These are phyloP conservation scores for Torulaspora franciscae DNA, from an alignment of 805 yeast genomes.

Conservation along the genomic window DNA sequence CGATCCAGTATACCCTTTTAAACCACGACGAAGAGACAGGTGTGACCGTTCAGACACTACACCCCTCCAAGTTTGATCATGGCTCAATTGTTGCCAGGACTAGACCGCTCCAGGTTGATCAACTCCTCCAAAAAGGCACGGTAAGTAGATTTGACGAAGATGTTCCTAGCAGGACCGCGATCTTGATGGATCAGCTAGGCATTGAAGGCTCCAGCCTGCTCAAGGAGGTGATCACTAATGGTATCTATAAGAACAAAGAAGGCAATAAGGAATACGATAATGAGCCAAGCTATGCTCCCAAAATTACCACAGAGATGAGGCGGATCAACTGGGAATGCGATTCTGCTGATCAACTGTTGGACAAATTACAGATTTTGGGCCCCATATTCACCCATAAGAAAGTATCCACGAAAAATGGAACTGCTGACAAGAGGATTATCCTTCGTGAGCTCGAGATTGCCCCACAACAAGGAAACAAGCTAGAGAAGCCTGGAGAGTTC, in stretches of 20 bases:
- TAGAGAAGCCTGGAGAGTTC: conserved; percentile 33
- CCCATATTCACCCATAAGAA: conserved; percentile 47
- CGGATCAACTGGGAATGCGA: conserved; percentile 46
- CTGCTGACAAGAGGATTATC: conserved; percentile 43
- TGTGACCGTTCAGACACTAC: conserved; percentile 83
- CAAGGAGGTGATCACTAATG: conserved; percentile 39
- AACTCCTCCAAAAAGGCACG: conserved; percentile 29
- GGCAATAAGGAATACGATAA: conserved; percentile 18
- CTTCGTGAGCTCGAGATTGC: conserved; percentile 38
- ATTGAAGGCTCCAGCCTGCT: conserved; percentile 58
- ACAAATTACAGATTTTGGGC: conserved; percentile 51
- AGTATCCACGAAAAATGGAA: conserved; percentile 34
- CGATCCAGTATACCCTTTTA: conserved; percentile 73
- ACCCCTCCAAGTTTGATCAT: conserved; percentile 78
- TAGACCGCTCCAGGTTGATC: conserved; percentile 19
- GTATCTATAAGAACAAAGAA: conserved; percentile 23
- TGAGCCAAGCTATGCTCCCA: conserved; percentile 47
- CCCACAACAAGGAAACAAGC: background rate
- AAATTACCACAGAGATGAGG: conserved; percentile 42
- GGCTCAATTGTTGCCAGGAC: conserved; percentile 69
- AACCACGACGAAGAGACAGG: conserved; percentile 65
- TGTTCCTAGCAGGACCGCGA: conserved; percentile 27
- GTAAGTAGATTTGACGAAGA: conserved; percentile 43
- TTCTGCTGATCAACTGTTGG: conserved; percentile 38
- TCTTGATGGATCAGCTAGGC: conserved; percentile 50